These are phyloP conservation scores for Monosporascus sp. DNA, from an alignment of 2,329 filamentous ascomycete species.

Conservation along the genomic window DNA sequence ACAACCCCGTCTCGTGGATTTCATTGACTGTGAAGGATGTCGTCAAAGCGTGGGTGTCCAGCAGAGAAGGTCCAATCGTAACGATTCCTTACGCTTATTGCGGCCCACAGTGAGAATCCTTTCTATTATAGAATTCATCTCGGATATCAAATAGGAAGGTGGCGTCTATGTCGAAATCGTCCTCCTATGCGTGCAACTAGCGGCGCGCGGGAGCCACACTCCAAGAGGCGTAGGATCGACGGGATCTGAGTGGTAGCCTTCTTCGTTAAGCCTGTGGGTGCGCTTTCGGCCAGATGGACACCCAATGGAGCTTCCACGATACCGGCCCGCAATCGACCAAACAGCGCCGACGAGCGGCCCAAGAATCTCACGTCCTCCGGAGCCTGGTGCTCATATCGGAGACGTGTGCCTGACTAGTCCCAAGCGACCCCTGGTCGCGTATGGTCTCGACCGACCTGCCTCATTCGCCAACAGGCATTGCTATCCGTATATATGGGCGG, in stretches of 20 bases:
- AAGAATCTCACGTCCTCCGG: no score
- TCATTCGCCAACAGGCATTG: neutral
- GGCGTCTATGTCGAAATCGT: neutral
- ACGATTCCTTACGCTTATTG: neutral
- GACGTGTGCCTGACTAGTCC: neutral
- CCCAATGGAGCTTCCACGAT: no score
- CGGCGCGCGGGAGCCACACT: neutral
- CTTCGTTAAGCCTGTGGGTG: no score
- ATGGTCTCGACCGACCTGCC: neutral
- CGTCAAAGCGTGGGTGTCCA: neutral
- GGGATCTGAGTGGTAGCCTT: no score
- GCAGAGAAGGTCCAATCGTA: neutral
- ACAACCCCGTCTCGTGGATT: no score
- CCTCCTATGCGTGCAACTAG: neutral
- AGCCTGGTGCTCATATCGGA: neutral
- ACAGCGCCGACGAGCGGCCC: no score
- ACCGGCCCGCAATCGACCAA: no score
- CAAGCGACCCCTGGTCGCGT: neutral
- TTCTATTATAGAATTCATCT: no score
- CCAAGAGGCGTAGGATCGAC: neutral
- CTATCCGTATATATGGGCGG: neutral
- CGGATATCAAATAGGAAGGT: neutral
- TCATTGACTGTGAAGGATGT: no score
- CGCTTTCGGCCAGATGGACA: no score
- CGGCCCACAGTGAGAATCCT: neutral